Evolutionary conservation across 2,329 filamentous ascomycete genomes (phyloP), one percentile per base, ranked within the genome.

Genomic region (Colletotrichum sp.): DNA sequence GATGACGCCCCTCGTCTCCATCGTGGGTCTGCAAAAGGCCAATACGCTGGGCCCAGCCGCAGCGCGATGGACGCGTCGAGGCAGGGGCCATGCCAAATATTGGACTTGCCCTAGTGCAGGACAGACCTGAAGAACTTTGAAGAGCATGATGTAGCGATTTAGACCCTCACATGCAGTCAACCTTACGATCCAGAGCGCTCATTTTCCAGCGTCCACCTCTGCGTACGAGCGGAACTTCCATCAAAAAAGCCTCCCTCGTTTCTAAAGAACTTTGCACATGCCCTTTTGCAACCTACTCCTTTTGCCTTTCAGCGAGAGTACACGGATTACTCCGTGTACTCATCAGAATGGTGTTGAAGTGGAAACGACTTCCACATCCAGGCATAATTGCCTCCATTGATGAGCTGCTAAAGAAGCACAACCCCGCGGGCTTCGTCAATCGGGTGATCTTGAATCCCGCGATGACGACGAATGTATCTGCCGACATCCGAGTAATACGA

Each of bases 171-270:
- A 55, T 24, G 6, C n/a, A 67, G 13, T 55, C 28, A 2, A 56
- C 8, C 13, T 56, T 7, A 5, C 21, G 15, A 2, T 6, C 65
- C 28, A 36, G 18, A 0, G 76, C 21, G 21, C 78, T 74, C 32
- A 78, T 78, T 24, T 79, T 68, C 8, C 18, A 4, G 9, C 9
- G 78, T 79, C 78, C 78, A 79, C 34, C 78, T 76, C 6, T 73
- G 77, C 9, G 64, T 55, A 26, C 64, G 56, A 43, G n/a, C 18
- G 38, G 18, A 10, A n/a, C 9, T 3, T n/a, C 18, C 2, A n/a
- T 1, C 2, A n/a, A n/a, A 48, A n/a, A n/a, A n/a, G 38, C 36
- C 8, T 4, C 8, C 8, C 1, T 18, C 15, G 8, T 8, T 8
- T 8, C 18, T 5, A 18, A 16, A 21, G 18, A 21, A 21, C 43